Percentiles rank a stretch among this genome's conserved stretches.
Conservation (phyloP, 192 early-diverging fungal genomes). For the Allomyces arbusculus region DNA sequence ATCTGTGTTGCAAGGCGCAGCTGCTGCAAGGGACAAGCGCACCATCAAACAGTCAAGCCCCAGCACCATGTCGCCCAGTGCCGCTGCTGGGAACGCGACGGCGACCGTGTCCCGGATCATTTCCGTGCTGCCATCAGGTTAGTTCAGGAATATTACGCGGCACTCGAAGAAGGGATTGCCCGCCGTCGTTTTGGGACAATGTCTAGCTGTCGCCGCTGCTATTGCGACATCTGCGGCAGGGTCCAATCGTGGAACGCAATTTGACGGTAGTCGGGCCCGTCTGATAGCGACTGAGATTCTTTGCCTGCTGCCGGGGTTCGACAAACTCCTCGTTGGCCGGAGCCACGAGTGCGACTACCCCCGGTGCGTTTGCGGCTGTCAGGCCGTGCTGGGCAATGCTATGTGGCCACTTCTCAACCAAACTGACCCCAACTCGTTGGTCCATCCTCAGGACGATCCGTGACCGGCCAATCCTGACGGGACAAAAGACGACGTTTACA, state of each 20-base stretch:
- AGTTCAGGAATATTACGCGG: not conserved
- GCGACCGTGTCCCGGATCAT: not conserved
- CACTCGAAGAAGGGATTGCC: not conserved
- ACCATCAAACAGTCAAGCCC: too few relatives aligned
- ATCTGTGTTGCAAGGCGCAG: too few relatives aligned
- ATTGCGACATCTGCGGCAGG: too few relatives aligned
- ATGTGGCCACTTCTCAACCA: too few relatives aligned
- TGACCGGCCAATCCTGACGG: not conserved
- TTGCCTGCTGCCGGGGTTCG: not conserved
- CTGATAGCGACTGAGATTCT: not conserved
- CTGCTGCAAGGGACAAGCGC: too few relatives aligned
- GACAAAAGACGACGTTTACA: not conserved
- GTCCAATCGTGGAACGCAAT: not conserved
- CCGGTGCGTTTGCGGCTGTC: not conserved
- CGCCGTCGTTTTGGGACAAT: too few relatives aligned
- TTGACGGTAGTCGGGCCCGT: not conserved
- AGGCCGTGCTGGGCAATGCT: not conserved
- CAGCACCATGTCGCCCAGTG: too few relatives aligned
- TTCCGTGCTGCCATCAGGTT: not conserved
- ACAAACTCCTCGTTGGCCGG: not conserved
- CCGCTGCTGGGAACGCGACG: too few relatives aligned
- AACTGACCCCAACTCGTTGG: too few relatives aligned
- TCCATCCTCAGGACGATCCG: not conserved
- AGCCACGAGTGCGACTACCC: not conserved
- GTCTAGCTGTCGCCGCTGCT: too few relatives aligned